Conservation (phyloP, 2,329 filamentous ascomycete species). For the Xylaria sp. region DNA sequence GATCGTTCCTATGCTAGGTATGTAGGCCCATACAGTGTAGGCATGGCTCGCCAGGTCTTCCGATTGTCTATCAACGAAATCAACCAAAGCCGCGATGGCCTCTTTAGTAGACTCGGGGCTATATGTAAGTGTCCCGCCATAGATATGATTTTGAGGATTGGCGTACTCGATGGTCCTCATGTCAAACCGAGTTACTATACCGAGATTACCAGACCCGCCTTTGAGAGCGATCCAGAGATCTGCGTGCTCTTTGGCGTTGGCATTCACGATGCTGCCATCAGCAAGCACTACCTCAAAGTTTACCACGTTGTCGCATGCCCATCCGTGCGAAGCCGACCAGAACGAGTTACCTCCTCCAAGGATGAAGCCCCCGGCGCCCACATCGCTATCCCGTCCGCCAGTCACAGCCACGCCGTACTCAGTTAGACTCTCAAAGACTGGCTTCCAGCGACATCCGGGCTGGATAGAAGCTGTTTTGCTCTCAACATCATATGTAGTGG, state of each 20-base stretch:
- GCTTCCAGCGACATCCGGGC: conserved; percentile 45
- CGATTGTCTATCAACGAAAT: conserved; percentile 35
- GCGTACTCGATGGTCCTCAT: conserved; percentile 25
- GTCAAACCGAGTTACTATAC: conserved; percentile 43
- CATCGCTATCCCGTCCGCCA: conserved; percentile 36
- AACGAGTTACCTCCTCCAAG: conserved; percentile 48
- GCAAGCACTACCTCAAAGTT: conserved; percentile 48
- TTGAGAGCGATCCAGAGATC: conserved; percentile 53
- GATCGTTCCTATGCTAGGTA: conserved; percentile 15
- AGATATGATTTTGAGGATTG: conserved; percentile 38
- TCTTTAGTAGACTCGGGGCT: conserved; percentile 24
- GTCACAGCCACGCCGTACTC: conserved; percentile 26
- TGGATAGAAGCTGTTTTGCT: conserved; percentile 47
- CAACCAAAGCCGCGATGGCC: conserved; percentile 40
- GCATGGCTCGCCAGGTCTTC: conserved; percentile 18
- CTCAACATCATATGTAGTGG: conserved; percentile 45
- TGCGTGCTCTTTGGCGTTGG: conserved; percentile 30
- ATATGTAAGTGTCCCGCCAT: conserved; percentile 53
- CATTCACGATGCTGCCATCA: conserved; percentile 35
- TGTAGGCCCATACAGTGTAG: conserved; percentile 12
- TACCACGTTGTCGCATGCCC: conserved; percentile 49
- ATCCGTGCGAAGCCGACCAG: conserved; percentile 44
- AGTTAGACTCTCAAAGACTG: conserved; percentile 38
- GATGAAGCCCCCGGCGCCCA: conserved; percentile 39
- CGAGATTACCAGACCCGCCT: conserved; percentile 52